Base-by-base conservation (phyloP, 2,329 filamentous ascomycete genomes). In the Tolypocladium guangdongense region DNA sequence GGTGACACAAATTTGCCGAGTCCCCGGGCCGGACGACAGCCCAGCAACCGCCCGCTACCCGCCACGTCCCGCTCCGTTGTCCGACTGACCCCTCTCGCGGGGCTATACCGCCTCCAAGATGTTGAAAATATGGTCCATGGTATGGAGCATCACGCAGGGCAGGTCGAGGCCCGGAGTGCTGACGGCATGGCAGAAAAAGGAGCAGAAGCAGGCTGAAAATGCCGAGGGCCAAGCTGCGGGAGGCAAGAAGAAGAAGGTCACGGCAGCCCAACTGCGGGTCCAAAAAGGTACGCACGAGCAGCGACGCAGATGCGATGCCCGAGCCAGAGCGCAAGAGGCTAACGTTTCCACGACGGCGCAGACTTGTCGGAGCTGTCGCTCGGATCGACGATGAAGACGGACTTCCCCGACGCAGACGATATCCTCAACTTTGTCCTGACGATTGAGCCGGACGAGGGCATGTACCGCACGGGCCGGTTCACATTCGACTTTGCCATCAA, bases 81-180 rank as follows among this genome's bases (percentile, higher is more conserved):
- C 38, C 33, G n/a, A 51, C 41, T 33, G 38, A 51, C 53, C 51
- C 56, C 53, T 52, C 43, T 30, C 39, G 54, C 52, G 41, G 54
- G 56, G 51, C 49, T 36, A 46, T 37, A 51, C 58, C 57, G 57
- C 55, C 59, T 45, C 49, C 75, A 91, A 77, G 67, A 97, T 97
- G 93, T 81, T 96, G 79, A 97, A 97, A 78, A 96, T 97, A 78
- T 97, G 92, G 93, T 95, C 90, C 65, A 96, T 97, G 92, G 90
- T 95, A 77, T 51, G 79, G 65, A 45, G 7, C n/a, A 18, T 18
- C 35, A 14, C 16, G 6, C 35, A 27, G 10, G 11, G 27, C 24
- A 35, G 38, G 30, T 7, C 7, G 30, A 5, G 39, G 49, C 8
- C 16, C 14, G 24, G 37, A n/a, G 10, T 56, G 55, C 65, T 65